These are phyloP conservation scores for Ephemerocybe angulata DNA, from an alignment of 768 basidiomycete genomes.

Conservation along the genomic window DNA sequence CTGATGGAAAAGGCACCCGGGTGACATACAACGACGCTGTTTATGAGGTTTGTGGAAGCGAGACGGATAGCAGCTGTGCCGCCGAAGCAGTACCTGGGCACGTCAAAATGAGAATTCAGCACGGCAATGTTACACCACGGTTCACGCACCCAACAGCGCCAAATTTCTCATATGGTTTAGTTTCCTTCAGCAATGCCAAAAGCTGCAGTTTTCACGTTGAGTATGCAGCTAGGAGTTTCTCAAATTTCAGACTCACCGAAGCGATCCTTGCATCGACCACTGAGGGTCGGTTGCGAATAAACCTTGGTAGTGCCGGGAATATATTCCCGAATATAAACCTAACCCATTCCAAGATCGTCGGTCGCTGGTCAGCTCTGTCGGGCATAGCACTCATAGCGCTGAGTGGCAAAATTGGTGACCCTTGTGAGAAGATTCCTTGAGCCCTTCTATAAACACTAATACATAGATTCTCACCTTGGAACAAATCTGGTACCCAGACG, in stretches of 20 bases:
- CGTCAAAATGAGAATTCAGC: neutral
- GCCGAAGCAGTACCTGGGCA: conserved; percentile 40
- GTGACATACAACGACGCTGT: conserved; percentile 41
- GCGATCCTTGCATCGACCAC: conserved; percentile 27
- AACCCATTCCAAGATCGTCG: conserved; percentile 26
- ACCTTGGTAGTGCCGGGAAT: conserved; percentile 28
- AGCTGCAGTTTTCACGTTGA: conserved; percentile 22
- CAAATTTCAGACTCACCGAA: conserved; percentile 12
- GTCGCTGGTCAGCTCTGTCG: conserved; percentile 31
- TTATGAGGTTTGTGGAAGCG: conserved; percentile 31
- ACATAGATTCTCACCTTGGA: conserved; percentile 35
- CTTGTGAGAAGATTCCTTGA: neutral
- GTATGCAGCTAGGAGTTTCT: neutral
- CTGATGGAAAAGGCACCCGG: conserved; percentile 32
- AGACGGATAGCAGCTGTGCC: conserved; percentile 36
- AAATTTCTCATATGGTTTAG: conserved; percentile 37
- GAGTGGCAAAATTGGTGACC: neutral
- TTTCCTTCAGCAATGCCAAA: conserved; percentile 27
- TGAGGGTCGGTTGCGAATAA: conserved; percentile 28
- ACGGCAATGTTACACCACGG: neutral
- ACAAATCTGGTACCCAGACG: conserved; percentile 63
- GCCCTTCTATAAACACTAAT: neutral
- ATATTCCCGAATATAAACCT: conserved; percentile 22
- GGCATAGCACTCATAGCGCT: conserved; percentile 17
- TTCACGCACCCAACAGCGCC: conserved; percentile 35